These are phyloP conservation scores for Penicillium brasilianum DNA, from an alignment of 2,329 filamentous ascomycete species.

Conservation along the genomic window DNA sequence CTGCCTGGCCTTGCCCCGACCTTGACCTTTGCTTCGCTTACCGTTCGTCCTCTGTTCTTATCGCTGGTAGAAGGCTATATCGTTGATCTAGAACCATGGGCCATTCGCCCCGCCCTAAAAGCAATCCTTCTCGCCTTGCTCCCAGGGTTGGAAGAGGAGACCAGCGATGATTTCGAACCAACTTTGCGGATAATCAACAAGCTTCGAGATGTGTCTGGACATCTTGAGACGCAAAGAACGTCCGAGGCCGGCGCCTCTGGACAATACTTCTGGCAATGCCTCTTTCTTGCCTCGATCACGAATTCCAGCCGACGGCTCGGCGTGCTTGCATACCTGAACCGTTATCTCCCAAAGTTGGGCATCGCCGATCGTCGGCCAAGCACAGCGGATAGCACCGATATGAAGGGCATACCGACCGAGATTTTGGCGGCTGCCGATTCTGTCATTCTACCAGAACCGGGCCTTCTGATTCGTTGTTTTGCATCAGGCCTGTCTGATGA, in stretches of 20 bases:
- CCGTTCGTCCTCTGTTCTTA: conserved; percentile 84
- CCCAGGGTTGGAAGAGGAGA: conserved; percentile 92
- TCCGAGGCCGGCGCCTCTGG: conserved; percentile 65
- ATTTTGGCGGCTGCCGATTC: conserved; percentile 49
- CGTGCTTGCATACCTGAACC: conserved; percentile 81
- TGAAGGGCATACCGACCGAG: conserved; percentile 31
- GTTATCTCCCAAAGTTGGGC: conserved; percentile 76
- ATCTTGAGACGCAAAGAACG: conserved; percentile 61
- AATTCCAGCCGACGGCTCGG: conserved; percentile 83
- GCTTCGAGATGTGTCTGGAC: conserved; percentile 65
- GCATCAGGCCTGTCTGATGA: conserved; percentile 85
- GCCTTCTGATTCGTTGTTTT: conserved; percentile 87
- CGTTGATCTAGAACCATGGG: conserved; percentile 69
- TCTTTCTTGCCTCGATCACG: conserved; percentile 92
- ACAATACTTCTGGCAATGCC: conserved; percentile 97
- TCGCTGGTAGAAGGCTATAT: conserved; percentile 82
- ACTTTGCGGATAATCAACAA: conserved; percentile 78
- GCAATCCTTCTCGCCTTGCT: conserved; percentile 86
- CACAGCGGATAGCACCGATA: conserved; percentile 36
- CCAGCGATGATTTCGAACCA: conserved; percentile 93
- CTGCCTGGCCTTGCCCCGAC: conserved; percentile 87
- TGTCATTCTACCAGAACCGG: conserved; percentile 78
- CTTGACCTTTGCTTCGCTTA: conserved; percentile 91
- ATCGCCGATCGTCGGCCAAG: conserved; percentile 40
- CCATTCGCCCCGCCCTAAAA: conserved; percentile 85